These are phyloP conservation scores for Trichoderma parareesei DNA, from an alignment of 495 filamentous ascomycete species.

Conservation along the genomic window DNA sequence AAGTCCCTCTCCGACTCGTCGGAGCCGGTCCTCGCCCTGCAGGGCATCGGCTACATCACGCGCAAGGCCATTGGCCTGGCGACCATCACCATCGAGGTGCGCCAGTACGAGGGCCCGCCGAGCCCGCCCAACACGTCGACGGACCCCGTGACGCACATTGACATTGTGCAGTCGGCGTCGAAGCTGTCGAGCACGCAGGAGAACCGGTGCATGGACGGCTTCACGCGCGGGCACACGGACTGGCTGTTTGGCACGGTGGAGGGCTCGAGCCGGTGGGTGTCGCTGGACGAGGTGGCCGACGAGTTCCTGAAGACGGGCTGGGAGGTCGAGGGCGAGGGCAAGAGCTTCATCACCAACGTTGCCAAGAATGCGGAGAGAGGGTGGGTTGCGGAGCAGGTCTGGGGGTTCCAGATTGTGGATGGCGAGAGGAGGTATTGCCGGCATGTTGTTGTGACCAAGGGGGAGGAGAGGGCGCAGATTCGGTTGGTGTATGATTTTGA, in stretches of 20 bases:
- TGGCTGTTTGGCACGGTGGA: constrained; percentile 69
- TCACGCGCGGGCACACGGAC: constrained; percentile 62
- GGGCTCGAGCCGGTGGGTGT: constrained; percentile 52
- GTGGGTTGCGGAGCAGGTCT: constrained; percentile 55
- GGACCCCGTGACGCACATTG: constrained; percentile 54
- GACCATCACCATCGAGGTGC: constrained; percentile 61
- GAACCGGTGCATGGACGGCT: constrained; percentile 62
- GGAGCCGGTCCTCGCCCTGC: constrained; percentile 67
- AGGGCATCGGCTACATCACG: constrained; percentile 75
- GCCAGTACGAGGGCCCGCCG: constrained; percentile 49
- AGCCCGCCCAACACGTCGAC: constrained; percentile 29
- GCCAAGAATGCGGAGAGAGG: constrained; percentile 46
- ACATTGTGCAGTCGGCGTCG: constrained; percentile 70
- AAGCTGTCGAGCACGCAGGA: constrained; percentile 68
- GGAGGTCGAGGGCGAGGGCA: constrained; percentile 39
- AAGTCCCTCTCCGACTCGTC: constrained; percentile 64
- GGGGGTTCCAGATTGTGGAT: constrained; percentile 43
- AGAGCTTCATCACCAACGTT: constrained; percentile 41
- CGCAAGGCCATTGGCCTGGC: constrained; percentile 69
- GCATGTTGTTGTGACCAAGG: constrained; percentile 59
- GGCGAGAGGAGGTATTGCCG: constrained; percentile 59
- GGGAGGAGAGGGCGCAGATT: constrained; percentile 48
- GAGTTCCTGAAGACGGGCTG: constrained; percentile 43
- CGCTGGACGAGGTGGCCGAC: constrained; percentile 27
- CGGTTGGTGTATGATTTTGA: constrained; percentile 68